These are phyloP conservation scores for Aphanomyces invadans DNA, from an alignment of 352 stramenopile genomes.

Conservation along the genomic window DNA sequence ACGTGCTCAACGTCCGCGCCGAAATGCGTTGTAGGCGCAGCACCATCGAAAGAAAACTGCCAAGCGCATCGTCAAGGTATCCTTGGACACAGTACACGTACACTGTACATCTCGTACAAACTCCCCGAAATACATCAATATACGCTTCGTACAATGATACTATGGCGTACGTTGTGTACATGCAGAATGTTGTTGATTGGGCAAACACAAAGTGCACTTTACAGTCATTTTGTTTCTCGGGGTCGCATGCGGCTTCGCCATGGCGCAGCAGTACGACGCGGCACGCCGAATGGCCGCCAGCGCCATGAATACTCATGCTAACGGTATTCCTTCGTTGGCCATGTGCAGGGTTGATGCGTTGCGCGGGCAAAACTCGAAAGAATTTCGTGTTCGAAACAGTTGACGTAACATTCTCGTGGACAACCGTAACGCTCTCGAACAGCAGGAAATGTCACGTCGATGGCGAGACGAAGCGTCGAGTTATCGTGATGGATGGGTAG, in stretches of 20 bases:
- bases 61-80: neutral
- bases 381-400: no score
- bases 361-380: no score
- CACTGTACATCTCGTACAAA: neutral
- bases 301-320: no score
- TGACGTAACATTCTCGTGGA: no score
- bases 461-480: no score
- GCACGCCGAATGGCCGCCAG: no score
- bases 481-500: no score
- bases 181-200: neutral
- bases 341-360: no score
- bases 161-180: neutral
- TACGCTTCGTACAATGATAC: neutral
- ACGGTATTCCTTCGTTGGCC: no score
- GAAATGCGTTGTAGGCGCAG: neutral
- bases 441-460: no score
- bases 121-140: neutral
- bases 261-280: neutral
- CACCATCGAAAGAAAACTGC: neutral
- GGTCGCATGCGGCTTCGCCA: neutral
- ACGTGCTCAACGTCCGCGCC: neutral
- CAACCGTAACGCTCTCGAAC: no score
- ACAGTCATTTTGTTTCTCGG: slow-evolving; percentile 7
- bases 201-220: neutral
- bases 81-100: slow-evolving; percentile 6